These are phyloP conservation scores for Ogataea populi-albae DNA, from an alignment of 805 yeast species.

Conservation along the genomic window DNA sequence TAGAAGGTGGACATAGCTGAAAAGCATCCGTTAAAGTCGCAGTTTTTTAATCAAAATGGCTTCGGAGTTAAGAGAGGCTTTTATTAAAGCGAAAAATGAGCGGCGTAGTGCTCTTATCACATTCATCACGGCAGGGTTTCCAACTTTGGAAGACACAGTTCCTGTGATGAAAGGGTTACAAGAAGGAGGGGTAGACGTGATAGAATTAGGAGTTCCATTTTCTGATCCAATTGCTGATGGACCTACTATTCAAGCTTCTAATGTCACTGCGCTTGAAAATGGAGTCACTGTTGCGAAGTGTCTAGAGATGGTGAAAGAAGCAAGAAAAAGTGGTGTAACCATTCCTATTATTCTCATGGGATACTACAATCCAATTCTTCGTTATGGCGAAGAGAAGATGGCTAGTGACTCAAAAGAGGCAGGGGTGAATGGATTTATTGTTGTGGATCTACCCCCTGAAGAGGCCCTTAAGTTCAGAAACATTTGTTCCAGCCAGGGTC, in stretches of 20 bases:
- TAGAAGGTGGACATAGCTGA: background rate
- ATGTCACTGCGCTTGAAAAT: conserved; percentile 75
- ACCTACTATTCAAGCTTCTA: conserved; percentile 90
- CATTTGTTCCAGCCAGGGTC: conserved; percentile 60
- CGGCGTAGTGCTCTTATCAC: conserved; percentile 85
- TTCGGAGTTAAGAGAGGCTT: conserved; percentile 34
- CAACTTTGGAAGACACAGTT: conserved; percentile 81
- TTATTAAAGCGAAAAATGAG: conserved; percentile 31
- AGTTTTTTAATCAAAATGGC: conserved; percentile 22
- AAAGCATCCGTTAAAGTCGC: background rate
- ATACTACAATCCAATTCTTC: conserved; percentile 90
- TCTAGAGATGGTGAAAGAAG: conserved; percentile 67
- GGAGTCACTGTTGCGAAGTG: conserved; percentile 72
- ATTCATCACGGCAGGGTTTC: conserved; percentile 93
- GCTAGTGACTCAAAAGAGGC: conserved; percentile 75
- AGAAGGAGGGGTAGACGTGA: conserved; percentile 92
- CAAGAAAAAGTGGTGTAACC: conserved; percentile 79
- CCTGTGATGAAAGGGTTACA: conserved; percentile 86
- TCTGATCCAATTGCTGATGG: conserved; percentile 99
- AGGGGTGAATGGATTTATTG: conserved; percentile 93
- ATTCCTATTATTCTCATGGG: conserved; percentile 96
- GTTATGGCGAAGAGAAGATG: conserved; percentile 84
- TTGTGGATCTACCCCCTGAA: conserved; percentile 97
- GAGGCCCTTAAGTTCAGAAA: conserved; percentile 88
- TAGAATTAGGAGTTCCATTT: conserved; percentile 94